These are phyloP conservation scores for Colletotrichum noveboracense DNA, from an alignment of 2,329 filamentous ascomycete species.

Conservation along the genomic window DNA sequence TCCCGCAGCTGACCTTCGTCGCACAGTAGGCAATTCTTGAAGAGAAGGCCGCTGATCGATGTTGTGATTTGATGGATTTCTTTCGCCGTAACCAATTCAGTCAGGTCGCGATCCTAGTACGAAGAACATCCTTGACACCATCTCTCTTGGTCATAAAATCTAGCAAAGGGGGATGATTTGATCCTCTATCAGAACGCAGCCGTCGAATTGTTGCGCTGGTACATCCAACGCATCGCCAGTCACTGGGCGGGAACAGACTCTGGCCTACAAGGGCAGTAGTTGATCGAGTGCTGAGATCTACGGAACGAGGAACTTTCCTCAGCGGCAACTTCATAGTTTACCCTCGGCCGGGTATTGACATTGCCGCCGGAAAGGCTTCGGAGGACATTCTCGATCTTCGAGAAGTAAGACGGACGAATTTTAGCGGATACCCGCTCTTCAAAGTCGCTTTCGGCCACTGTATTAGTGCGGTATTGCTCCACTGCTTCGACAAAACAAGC, in stretches of 20 bases:
- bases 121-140: background rate
- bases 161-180: background rate
- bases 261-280: background rate
- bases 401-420: background rate
- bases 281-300: background rate
- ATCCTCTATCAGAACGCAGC: background rate
- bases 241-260: background rate
- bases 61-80: background rate
- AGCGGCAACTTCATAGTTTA: background rate
- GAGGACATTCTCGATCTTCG: background rate
- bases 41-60: background rate
- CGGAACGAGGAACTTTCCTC: background rate
- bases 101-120: background rate
- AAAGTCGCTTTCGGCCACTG: background rate
- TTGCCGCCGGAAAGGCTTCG: background rate
- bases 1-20: background rate
- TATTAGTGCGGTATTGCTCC: background rate
- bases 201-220: background rate
- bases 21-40: background rate
- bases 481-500: background rate
- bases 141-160: background rate
- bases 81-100: fast-evolving
- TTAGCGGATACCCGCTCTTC: background rate
- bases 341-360: background rate
- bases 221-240: background rate